Evolutionary conservation across 2,329 filamentous ascomycete genomes (phyloP).

Genomic region (Verticillium albo-atrum): DNA sequence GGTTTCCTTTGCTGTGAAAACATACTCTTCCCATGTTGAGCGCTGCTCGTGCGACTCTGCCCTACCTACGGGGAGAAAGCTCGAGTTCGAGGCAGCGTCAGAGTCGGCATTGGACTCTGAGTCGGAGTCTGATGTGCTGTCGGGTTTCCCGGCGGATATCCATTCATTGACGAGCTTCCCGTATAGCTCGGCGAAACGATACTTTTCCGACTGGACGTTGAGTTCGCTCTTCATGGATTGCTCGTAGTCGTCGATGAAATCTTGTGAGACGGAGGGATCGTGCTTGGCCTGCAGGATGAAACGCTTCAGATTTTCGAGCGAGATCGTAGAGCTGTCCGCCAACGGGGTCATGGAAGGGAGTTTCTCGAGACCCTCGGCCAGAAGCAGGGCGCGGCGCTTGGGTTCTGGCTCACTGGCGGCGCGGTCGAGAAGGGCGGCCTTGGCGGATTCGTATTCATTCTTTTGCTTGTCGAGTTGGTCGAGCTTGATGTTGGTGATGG

Average conservation of each 20-base stretch:
- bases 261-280: slow-evolving; percentile 46
- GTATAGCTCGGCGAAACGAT: slow-evolving; percentile 53
- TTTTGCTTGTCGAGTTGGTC: slow-evolving; percentile 50
- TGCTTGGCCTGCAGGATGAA: slow-evolving; percentile 49
- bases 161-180: slow-evolving; percentile 51
- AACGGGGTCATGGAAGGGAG: slow-evolving; percentile 24
- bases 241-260: slow-evolving; percentile 41
- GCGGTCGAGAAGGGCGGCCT: slow-evolving; percentile 32
- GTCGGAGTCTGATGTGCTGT: slow-evolving; percentile 13
- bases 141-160: slow-evolving; percentile 33
- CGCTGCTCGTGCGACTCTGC: slow-evolving; percentile 50
- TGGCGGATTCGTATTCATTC: slow-evolving; percentile 40
- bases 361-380: slow-evolving; percentile 29
- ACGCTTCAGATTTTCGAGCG: slow-evolving; percentile 38
- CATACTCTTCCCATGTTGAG: slow-evolving; percentile 48
- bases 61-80: slow-evolving; percentile 44
- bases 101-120: slow-evolving; percentile 15
- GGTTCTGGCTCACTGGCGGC: slow-evolving; percentile 17
- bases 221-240: slow-evolving; percentile 40
- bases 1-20: slow-evolving; percentile 45
- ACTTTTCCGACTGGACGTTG: slow-evolving; percentile 44
- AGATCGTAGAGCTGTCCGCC: slow-evolving; percentile 21
- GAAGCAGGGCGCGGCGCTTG: slow-evolving; percentile 22
- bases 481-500: slow-evolving; percentile 53
- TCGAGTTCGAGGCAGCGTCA: slow-evolving; percentile 1